phyloP scores from a whole-genome alignment of 2,329 filamentous ascomycete genomes.

The Diaporthe batatas region DNA sequence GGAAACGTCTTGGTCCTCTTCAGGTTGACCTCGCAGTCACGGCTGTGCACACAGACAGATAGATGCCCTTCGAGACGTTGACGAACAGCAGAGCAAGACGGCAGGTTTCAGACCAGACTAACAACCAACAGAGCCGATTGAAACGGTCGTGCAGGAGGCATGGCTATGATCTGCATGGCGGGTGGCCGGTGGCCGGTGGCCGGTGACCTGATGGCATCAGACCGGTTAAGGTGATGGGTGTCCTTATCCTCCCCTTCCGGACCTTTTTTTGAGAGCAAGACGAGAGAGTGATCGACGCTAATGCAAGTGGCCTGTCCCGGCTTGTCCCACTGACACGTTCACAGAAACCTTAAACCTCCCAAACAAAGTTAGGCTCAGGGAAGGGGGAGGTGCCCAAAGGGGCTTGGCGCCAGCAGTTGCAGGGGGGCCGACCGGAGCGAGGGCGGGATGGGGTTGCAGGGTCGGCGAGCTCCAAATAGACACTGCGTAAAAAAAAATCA shows the following conservation, averaged over 20 bases:
- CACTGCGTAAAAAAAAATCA: slow-evolving; percentile 19
- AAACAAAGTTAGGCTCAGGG: slow-evolving; percentile 27
- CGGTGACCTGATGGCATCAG: slow-evolving; percentile 4
- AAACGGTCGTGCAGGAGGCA: slow-evolving; percentile 6
- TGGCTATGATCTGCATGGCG: slow-evolving; percentile 1
- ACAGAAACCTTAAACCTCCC: slow-evolving; percentile 37
- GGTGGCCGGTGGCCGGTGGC: too few relatives aligned
- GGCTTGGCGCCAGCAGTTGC: slow-evolving; percentile 13
- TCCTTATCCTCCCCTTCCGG: too few relatives aligned
- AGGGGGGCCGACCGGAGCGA: background rate
- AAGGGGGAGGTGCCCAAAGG: slow-evolving; percentile 24
- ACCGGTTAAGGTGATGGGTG: background rate
- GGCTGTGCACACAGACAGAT: too few relatives aligned
- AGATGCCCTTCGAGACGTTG: background rate
- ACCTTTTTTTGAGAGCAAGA: too few relatives aligned
- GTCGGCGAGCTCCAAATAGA: slow-evolving; percentile 13
- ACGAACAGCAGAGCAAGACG: background rate
- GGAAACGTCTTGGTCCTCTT: background rate
- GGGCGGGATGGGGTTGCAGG: background rate
- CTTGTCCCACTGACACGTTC: slow-evolving; percentile 29
- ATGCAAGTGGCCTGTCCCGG: slow-evolving; percentile 40
- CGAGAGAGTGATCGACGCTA: slow-evolving; percentile 41
- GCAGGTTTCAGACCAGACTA: slow-evolving; percentile 22
- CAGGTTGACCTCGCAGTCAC: too few relatives aligned
- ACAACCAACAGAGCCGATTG: slow-evolving; percentile 2